Base-by-base conservation (phyloP, 2,329 filamentous ascomycete genomes). In the Trichoderma koningii region DNA sequence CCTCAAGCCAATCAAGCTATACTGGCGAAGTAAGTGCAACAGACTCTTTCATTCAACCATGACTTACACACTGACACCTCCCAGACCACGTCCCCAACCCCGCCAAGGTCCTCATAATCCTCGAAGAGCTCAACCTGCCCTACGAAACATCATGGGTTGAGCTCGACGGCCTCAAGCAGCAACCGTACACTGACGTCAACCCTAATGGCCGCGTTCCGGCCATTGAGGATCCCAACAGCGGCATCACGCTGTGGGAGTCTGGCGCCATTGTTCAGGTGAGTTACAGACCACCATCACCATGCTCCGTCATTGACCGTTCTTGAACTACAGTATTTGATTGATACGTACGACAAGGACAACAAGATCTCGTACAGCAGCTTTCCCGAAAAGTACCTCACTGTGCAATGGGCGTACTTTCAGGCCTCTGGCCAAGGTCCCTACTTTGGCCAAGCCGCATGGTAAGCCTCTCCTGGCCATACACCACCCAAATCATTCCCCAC, bases 81-180 rank as follows among this genome's bases (percentile, higher is more conserved):
- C 9, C 23, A 52, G 50, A 34, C 50, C 15, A 52, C 4, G 50
- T 34, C 19, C 34, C 34, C 51, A 59, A 45, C 28, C 55, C 51
- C 15, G 42, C 70, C 48, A 76, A 77, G 65, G 73, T 76, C 26
- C 53, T 70, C 57, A 73, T 79, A 41, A 48, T 74, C 12, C 69
- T 78, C 6, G 76, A 78, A 52, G 77, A 78, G 64, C 76, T 79
- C 10, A 71, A 68, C 1, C 34, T 79, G 2, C 74, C 75, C 2
- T 78, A 77, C 68, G 23, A n/a, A 19, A 19, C n/a, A 12, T 23
- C 26, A 15, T n/a, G 71, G 70, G 63, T 71, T 55, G 21, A 52
- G 15, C 47, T 72, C 23, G 44, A 59, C 5, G 65, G 73, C 55
- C 67, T 72, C 66, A 74, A 74, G 65, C 68, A 66, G 0, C 69